phyloP scores from a whole-genome alignment of 2,329 filamentous ascomycete species.

The Corynespora cassiicola region DNA sequence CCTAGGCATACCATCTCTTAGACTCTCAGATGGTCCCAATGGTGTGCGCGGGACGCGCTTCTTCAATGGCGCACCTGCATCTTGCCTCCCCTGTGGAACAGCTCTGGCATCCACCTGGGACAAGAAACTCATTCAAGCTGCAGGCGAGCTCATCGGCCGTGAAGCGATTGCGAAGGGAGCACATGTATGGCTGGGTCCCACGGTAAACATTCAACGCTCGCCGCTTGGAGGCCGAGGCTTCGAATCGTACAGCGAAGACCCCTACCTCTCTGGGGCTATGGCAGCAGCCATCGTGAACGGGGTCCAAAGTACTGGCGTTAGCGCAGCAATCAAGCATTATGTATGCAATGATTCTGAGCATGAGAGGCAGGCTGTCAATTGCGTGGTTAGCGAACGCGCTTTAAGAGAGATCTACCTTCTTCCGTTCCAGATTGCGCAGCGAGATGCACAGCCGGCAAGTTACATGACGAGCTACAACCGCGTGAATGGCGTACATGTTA shows the following conservation, averaged over 20 bases:
- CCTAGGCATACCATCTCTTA: slow-evolving; percentile 51
- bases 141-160: slow-evolving; percentile 30
- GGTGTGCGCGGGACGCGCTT: slow-evolving; percentile 66
- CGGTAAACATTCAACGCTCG: background rate
- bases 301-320: slow-evolving; percentile 67
- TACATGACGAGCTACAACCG: slow-evolving; percentile 73
- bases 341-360: slow-evolving; percentile 70
- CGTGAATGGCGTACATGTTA: slow-evolving; percentile 71
- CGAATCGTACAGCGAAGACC: slow-evolving; percentile 65
- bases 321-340: slow-evolving; percentile 74
- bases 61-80: slow-evolving; percentile 69
- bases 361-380: slow-evolving; percentile 66
- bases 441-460: slow-evolving; percentile 62
- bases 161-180: slow-evolving; percentile 32
- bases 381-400: slow-evolving; percentile 62
- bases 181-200: slow-evolving; percentile 7
- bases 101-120: slow-evolving; percentile 57
- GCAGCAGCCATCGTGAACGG: slow-evolving; percentile 63
- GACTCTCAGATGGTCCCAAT: slow-evolving; percentile 69
- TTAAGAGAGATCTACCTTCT: slow-evolving; percentile 60
- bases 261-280: slow-evolving; percentile 69
- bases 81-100: slow-evolving; percentile 76
- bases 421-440: slow-evolving; percentile 69
- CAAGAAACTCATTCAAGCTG: slow-evolving; percentile 22
- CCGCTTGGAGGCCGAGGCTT: background rate